Percentiles rank a stretch among this genome's conserved stretches.
Conservation (phyloP, 495 filamentous ascomycete species). For the Evernia prunastri region DNA sequence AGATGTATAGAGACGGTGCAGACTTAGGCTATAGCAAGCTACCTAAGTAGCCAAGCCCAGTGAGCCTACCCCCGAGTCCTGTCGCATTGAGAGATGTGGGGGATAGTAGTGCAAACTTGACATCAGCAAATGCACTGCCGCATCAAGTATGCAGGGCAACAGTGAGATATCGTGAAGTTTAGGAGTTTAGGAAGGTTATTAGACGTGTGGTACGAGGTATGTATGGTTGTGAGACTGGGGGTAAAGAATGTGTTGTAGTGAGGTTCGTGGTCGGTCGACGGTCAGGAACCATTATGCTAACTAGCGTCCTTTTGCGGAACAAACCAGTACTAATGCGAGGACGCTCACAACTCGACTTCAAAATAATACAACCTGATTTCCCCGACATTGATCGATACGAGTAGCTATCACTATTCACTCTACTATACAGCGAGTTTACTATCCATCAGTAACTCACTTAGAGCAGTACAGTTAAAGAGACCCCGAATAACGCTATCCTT, state of each 20-base stretch:
- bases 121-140: neutral
- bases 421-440: neutral
- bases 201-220: neutral
- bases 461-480: neutral
- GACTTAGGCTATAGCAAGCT: conserved; percentile 6
- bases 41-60: conserved; percentile 1
- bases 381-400: no score
- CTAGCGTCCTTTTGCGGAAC: conserved; percentile 15
- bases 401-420: neutral
- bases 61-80: conserved; percentile 1
- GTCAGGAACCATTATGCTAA: conserved; percentile 4
- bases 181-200: neutral
- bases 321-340: neutral
- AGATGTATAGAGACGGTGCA: neutral
- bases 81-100: conserved; percentile 16
- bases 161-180: neutral
- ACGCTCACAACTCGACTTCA: neutral
- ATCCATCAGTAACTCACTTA: neutral
- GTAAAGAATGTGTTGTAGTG: neutral
- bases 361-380: neutral
- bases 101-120: neutral
- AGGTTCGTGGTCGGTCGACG: conserved; percentile 10
- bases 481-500: neutral
- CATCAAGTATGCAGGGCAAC: neutral
- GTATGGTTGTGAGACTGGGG: neutral